These are phyloP conservation scores for Talaromyces wortmannii DNA, from an alignment of 495 filamentous ascomycete species.

Conservation along the genomic window DNA sequence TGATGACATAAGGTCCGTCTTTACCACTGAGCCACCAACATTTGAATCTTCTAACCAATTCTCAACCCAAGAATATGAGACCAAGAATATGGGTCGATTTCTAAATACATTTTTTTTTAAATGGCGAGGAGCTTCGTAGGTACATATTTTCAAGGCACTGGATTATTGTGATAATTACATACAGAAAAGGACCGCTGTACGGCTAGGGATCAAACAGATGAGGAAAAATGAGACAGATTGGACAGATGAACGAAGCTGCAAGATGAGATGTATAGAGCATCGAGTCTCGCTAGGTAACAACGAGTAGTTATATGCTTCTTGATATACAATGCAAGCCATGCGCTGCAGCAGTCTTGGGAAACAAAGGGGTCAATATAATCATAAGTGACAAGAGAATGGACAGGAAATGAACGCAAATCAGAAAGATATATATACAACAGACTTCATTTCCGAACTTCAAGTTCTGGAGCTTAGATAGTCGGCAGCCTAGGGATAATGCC, in stretches of 20 bases:
- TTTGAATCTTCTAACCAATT: no score
- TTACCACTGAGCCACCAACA: no score
- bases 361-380: background rate
- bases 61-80: background rate
- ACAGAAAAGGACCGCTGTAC: background rate
- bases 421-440: background rate
- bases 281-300: background rate
- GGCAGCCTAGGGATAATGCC: slow-evolving; percentile 19
- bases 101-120: no score
- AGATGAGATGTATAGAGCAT: background rate
- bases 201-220: background rate
- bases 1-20: background rate
- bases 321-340: background rate
- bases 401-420: background rate
- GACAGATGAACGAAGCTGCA: background rate
- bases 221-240: background rate
- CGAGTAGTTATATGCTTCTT: background rate
- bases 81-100: background rate
- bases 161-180: background rate
- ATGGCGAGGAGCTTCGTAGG: no score
- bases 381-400: background rate
- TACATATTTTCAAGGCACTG: background rate
- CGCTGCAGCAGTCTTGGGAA: background rate
- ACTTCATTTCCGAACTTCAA: slow-evolving; percentile 7
- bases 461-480: slow-evolving; percentile 34